These are phyloP conservation scores for Ceratobasidium sp. DNA, from an alignment of 1,284 basidiomycete species.

Conservation along the genomic window DNA sequence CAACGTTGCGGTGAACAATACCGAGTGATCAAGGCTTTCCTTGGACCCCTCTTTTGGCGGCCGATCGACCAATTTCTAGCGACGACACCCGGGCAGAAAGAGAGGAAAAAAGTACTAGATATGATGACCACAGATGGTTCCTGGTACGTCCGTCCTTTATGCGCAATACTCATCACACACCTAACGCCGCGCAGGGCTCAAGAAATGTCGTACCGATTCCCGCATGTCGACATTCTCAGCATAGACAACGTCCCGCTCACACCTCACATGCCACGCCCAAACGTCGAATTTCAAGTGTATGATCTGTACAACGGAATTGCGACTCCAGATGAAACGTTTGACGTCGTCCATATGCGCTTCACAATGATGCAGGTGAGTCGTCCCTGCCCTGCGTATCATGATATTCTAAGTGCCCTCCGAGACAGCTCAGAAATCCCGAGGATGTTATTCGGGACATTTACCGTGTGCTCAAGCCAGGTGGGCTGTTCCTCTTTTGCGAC, in stretches of 20 bases:
- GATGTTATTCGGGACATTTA: constrained; percentile 6
- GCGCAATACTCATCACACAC: too few relatives aligned
- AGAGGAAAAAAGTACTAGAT: constrained; percentile 23
- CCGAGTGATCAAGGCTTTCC: not conserved
- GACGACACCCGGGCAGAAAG: not conserved
- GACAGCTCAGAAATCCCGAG: constrained; percentile 3
- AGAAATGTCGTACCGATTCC: constrained; percentile 12
- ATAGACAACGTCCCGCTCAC: constrained; percentile 11
- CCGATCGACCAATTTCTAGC: not conserved
- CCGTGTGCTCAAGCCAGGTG: constrained; percentile 18
- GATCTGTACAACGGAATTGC: constrained; percentile 19
- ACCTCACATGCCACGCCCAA: constrained; percentile 5
- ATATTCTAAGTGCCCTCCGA: not conserved
- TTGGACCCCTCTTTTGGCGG: not conserved
- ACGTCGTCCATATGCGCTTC: constrained; percentile 9
- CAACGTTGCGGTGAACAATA: constrained; percentile 17
- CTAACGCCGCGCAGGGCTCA: not conserved
- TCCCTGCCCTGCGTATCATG: not conserved
- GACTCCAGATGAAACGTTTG: not conserved
- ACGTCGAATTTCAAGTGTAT: constrained; percentile 25
- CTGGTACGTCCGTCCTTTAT: not conserved
- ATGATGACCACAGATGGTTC: not conserved
- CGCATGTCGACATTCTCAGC: constrained; percentile 9
- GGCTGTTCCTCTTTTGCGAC: constrained; percentile 24
- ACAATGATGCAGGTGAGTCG: constrained; percentile 12